phyloP scores from a whole-genome alignment of 2,329 filamentous ascomycete genomes.

The Metarhizium humberi region DNA sequence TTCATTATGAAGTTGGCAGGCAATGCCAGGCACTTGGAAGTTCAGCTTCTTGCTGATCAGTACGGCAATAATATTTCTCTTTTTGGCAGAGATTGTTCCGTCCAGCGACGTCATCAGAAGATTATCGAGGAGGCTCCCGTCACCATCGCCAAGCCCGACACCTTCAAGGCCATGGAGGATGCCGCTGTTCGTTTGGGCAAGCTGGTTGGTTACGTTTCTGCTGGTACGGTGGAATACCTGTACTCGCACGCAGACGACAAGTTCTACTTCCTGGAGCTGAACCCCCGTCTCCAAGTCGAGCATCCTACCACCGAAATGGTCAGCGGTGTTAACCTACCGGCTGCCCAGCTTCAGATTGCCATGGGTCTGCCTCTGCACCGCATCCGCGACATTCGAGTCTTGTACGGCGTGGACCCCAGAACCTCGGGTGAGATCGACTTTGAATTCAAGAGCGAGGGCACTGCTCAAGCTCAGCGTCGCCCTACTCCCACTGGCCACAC shows the following conservation, averaged over 20 bases:
- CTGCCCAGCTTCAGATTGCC: conserved; percentile 94
- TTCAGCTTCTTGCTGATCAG: conserved; percentile 94
- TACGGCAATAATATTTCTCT: conserved; percentile 99
- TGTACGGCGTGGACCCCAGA: conserved; percentile 93
- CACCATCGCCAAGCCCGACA: conserved; percentile 81
- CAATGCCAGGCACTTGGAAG: conserved; percentile 92
- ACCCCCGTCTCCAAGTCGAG: conserved; percentile 98
- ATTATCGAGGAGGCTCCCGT: conserved; percentile 99
- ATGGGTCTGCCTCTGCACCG: conserved; percentile 97
- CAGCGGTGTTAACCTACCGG: conserved; percentile 91
- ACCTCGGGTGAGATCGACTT: conserved; percentile 86
- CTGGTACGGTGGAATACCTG: conserved; percentile 96
- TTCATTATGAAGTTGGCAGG: conserved; percentile 99
- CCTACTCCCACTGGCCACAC: conserved; percentile 94
- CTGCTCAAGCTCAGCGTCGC: conserved; percentile 74
- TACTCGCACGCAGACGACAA: conserved; percentile 97
- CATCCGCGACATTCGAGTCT: conserved; percentile 88
- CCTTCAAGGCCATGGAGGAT: conserved; percentile 94
- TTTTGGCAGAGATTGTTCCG: conserved; percentile 96
- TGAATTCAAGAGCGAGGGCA: conserved; percentile 82
- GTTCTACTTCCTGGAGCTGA: conserved; percentile 98
- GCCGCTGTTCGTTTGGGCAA: conserved; percentile 88
- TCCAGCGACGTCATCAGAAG: conserved; percentile 97
- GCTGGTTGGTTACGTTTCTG: conserved; percentile 95
- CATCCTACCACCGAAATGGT: conserved; percentile 99